Percentiles rank a stretch among this genome's conserved stretches.
Conservation (phyloP, 345 rosid genomes). For the Mangifera indica region DNA sequence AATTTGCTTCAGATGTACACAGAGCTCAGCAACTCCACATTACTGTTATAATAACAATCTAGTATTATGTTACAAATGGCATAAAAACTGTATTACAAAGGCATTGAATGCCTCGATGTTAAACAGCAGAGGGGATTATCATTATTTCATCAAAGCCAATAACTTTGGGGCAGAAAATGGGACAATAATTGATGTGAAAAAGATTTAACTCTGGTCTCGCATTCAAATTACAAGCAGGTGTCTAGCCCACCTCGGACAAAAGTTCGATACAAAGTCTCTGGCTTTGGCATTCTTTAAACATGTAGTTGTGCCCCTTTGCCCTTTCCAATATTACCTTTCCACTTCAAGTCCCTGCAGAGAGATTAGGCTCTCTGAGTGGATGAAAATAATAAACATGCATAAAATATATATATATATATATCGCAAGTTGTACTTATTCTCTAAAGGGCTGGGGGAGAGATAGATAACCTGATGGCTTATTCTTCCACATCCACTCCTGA, state of each 20-base stretch:
- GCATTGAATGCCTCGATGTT: slow-evolving; percentile 4
- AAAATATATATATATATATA: neutral
- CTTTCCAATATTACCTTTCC: neutral
- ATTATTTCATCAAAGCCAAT: neutral
- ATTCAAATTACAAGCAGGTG: slow-evolving; percentile 11
- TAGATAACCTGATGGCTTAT: slow-evolving; percentile 61
- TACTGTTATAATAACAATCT: neutral
- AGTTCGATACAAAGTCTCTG: slow-evolving; percentile 1
- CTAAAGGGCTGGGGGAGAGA: neutral
- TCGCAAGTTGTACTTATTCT: neutral
- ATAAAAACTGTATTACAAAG: slow-evolving; percentile 15
- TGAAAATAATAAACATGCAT: neutral
- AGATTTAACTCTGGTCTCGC: slow-evolving; percentile 7
- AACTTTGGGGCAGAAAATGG: slow-evolving; percentile 7
- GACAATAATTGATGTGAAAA: neutral
- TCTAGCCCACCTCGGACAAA: neutral
- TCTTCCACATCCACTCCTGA: slow-evolving; percentile 77
- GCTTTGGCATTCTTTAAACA: neutral
- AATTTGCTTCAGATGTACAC: neutral
- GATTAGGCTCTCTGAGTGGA: neutral
- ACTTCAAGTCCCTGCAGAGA: slow-evolving; percentile 34
- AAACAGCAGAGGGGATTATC: neutral
- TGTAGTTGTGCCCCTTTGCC: slow-evolving; percentile 2
- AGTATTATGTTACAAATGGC: slow-evolving; percentile 21
- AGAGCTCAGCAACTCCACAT: neutral